Base-by-base conservation (phyloP, 2,329 filamentous ascomycete species). In the Sporothrix inflata region DNA sequence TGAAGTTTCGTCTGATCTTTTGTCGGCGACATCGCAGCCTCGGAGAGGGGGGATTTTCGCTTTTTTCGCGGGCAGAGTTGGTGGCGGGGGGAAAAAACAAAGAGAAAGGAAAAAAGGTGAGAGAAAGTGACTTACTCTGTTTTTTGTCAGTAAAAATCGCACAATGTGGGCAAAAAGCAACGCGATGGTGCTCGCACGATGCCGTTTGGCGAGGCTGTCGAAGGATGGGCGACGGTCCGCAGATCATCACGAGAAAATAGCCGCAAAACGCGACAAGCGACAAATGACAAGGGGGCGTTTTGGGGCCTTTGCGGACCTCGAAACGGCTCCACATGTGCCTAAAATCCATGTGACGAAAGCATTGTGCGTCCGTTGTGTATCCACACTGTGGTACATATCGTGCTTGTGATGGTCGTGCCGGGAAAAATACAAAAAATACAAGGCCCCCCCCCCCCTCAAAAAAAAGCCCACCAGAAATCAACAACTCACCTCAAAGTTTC, bases 1-100 rank as follows among this genome's bases (percentile, higher is more conserved):
- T 19, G 27, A 49, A 34, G 8, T 16, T 67, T 53, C 65, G 40
- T 67, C 65, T 67, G 65, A 67, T 53, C 24, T 67, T 51, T 51
- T 34, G 27, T 7, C 42, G n/a, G 65, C 65, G 27, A 67, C 38
- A 24, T 38, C 45, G 65, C 65, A 14, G 47, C 47, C 4, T 49
- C 14, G 9, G 3, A 14, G 42, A n/a, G 60, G 21, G 40, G 63
- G 40, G 21, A 24, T 42, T 0, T 19, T 47, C 42, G 34, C 57
- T 19, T 30, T 57, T 57, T 24, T 9, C 4, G 8, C 12, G n/a
- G n/a, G 40, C 24, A 47, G 40, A 45, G 21, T 16, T 2, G 40
- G 7, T 27, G 40, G 45, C 1, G 40, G 21, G 42, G 11, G 11
- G 8, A 12, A 11, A 16, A 45, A 45, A 66, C n/a, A n/a, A n/a